These are phyloP conservation scores for Sextonia rubra DNA, from an alignment of 164 flowering plant species.

Conservation along the genomic window DNA sequence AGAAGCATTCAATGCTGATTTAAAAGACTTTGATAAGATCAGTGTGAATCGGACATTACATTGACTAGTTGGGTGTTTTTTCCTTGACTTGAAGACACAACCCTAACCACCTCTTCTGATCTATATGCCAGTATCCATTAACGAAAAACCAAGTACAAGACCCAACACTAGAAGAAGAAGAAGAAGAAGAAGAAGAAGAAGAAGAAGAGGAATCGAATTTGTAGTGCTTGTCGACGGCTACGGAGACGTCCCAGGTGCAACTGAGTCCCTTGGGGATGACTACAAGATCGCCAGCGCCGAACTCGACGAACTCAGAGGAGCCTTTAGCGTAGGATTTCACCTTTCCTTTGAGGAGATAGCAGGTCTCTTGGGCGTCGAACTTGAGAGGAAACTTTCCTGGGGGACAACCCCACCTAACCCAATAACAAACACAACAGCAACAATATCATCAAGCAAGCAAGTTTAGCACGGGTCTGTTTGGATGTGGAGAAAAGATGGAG, in stretches of 20 bases:
- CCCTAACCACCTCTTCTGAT: not conserved
- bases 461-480: not conserved
- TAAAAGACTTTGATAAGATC: constrained; percentile 19
- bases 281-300: constrained; percentile 74
- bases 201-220: constrained; percentile 49
- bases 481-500: too few relatives aligned
- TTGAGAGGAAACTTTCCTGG: constrained; percentile 81
- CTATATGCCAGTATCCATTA: not conserved
- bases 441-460: not conserved
- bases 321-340: constrained; percentile 66
- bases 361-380: constrained; percentile 80
- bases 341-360: constrained; percentile 74
- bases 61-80: constrained; percentile 19
- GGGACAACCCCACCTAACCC: constrained; percentile 77
- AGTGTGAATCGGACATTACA: constrained; percentile 21
- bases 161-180: not conserved
- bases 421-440: not conserved
- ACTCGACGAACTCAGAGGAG: constrained; percentile 51
- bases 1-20: constrained; percentile 25
- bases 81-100: constrained; percentile 8
- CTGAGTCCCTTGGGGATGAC: constrained; percentile 44
- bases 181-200: constrained; percentile 1
- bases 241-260: constrained; percentile 78
- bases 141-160: not conserved
- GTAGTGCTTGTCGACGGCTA: constrained; percentile 70